These are phyloP conservation scores for Arctostaphylos glauca DNA, from an alignment of 148 eudicot species.

Conservation along the genomic window DNA sequence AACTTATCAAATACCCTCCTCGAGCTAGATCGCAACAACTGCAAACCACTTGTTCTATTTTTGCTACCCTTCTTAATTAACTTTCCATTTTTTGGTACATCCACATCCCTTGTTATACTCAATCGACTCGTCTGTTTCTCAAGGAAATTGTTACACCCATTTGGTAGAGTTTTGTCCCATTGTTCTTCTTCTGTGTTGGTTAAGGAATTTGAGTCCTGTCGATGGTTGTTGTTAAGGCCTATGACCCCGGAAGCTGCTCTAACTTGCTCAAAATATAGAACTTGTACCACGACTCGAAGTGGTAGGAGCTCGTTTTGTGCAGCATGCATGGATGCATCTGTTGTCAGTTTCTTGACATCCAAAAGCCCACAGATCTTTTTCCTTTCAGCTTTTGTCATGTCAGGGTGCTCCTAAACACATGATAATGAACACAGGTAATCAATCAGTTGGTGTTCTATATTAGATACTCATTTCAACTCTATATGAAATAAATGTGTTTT, in stretches of 20 bases:
- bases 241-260: slow-evolving; percentile 45
- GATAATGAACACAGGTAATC: background rate
- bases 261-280: slow-evolving; percentile 74
- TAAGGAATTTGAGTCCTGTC: slow-evolving; percentile 29
- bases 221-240: slow-evolving; percentile 22
- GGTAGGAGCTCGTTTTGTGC: slow-evolving; percentile 88
- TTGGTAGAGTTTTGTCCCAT: slow-evolving; percentile 40
- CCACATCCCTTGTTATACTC: slow-evolving; percentile 41
- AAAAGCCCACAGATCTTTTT: slow-evolving; percentile 69
- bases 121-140: slow-evolving; percentile 50
- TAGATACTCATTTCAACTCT: background rate
- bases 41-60: slow-evolving; percentile 36
- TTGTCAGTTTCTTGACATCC: slow-evolving; percentile 68
- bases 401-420: slow-evolving; percentile 59
- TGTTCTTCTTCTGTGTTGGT: slow-evolving; percentile 47
- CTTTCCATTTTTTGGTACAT: slow-evolving; percentile 34
- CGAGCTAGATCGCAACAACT: slow-evolving; percentile 77
- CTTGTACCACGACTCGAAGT: slow-evolving; percentile 78
- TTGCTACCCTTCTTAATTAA: slow-evolving; percentile 34
- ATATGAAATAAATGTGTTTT: too few species aligned
- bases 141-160: slow-evolving; percentile 39
- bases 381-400: slow-evolving; percentile 55
- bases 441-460: background rate
- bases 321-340: slow-evolving; percentile 71
- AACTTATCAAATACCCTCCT: slow-evolving; percentile 74